Evolutionary conservation across 83 land plant genomes (phyloP).

Genomic region (Diphasiastrum complanatum): DNA sequence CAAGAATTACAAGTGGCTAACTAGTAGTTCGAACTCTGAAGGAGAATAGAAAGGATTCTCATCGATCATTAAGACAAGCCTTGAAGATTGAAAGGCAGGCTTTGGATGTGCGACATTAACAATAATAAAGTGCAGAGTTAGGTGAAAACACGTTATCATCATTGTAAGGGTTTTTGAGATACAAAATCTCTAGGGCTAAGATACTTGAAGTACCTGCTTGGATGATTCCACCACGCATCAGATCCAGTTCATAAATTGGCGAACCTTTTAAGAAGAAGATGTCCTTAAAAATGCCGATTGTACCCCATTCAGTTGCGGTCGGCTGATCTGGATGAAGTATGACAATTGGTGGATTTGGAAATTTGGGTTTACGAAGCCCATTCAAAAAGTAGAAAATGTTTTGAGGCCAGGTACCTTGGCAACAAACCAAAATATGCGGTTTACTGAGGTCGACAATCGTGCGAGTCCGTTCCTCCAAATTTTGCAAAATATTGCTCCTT

Average conservation of each 20-base stretch:
- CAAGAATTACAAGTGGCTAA: no score
- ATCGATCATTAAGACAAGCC: no score
- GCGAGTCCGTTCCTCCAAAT: slow-evolving; percentile 25
- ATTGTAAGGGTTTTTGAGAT: neutral
- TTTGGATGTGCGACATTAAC: no score
- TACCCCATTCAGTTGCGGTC: slow-evolving; percentile 31
- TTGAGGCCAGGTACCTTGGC: slow-evolving; percentile 38
- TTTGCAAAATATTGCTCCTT: slow-evolving; percentile 21
- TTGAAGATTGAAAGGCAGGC: no score
- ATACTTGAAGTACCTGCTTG: slow-evolving; percentile 30
- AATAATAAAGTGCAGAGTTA: neutral
- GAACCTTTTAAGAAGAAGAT: slow-evolving; percentile 38
- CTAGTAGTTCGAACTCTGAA: no score
- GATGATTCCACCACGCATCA: slow-evolving; percentile 37
- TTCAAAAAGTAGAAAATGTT: slow-evolving; percentile 33
- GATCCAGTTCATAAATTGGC: slow-evolving; percentile 38
- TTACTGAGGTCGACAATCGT: slow-evolving; percentile 21
- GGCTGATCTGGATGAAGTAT: slow-evolving; percentile 33
- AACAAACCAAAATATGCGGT: slow-evolving; percentile 38
- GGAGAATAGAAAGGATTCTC: no score
- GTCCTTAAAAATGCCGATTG: slow-evolving; percentile 38
- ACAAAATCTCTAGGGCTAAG: neutral
- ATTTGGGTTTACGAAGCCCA: slow-evolving; percentile 28
- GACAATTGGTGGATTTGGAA: slow-evolving; percentile 37
- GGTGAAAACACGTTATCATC: neutral